Percentiles rank a stretch among this genome's conserved stretches.
phyloP scores from a whole-genome alignment of 2,329 filamentous ascomycete species.

The Aspergillus sclerotialis region DNA sequence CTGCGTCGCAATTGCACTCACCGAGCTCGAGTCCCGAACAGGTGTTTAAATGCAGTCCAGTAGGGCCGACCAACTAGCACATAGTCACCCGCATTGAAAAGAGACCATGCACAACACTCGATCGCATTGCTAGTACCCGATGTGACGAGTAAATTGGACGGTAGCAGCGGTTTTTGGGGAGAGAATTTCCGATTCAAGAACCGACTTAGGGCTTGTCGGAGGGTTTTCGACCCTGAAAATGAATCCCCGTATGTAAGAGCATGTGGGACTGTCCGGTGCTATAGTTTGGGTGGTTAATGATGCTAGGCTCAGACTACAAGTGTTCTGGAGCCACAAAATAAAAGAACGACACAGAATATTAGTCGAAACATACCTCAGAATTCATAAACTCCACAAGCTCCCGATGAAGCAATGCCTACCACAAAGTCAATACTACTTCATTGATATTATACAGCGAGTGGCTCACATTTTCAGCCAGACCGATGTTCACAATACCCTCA shows the following conservation, averaged over 20 bases:
- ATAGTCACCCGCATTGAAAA: slow-evolving; percentile 16
- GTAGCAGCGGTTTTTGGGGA: slow-evolving; percentile 8
- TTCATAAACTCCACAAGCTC: slow-evolving; percentile 8
- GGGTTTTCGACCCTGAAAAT: slow-evolving; percentile 10
- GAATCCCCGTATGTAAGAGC: slow-evolving; percentile 23
- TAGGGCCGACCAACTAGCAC: slow-evolving; percentile 20
- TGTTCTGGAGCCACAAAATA: too few species aligned
- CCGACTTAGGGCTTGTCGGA: slow-evolving; percentile 16
- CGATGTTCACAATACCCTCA: slow-evolving; percentile 40
- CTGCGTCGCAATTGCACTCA: neutral
- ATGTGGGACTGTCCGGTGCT: slow-evolving; percentile 5
- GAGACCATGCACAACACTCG: slow-evolving; percentile 16
- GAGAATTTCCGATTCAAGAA: slow-evolving; percentile 18
- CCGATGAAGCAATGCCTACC: slow-evolving; percentile 7
- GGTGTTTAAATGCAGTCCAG: slow-evolving; percentile 39
- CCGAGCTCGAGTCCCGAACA: slow-evolving; percentile 35
- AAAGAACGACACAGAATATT: too few species aligned
- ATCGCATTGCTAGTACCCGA: slow-evolving; percentile 18
- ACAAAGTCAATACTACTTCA: neutral
- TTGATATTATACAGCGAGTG: neutral
- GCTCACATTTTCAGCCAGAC: slow-evolving; percentile 36
- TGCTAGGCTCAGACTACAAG: neutral
- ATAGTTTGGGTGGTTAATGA: neutral
- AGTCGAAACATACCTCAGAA: slow-evolving; percentile 2
- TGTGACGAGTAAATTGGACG: slow-evolving; percentile 16